phyloP scores from a whole-genome alignment of 768 basidiomycete genomes.

The Auricularia auricula-judae region DNA sequence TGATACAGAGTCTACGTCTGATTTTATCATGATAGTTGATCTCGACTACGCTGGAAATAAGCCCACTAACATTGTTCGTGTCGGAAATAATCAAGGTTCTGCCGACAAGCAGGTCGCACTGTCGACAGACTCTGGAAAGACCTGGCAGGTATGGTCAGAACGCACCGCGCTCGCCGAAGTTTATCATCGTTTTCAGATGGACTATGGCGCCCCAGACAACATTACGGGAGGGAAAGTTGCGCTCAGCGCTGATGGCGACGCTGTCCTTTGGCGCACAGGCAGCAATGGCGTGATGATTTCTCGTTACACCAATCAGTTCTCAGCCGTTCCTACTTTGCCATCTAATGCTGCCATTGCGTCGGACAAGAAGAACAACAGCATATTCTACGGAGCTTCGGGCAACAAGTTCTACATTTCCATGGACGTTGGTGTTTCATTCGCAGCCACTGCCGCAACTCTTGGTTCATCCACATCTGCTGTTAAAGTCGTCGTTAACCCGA shows the following conservation, averaged over 20 bases:
- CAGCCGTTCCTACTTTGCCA: conserved; percentile 40
- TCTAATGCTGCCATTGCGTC: conserved; percentile 45
- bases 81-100: conserved; percentile 6
- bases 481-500: conserved; percentile 44
- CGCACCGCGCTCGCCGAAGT: neutral
- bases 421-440: conserved; percentile 44
- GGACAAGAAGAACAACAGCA: conserved; percentile 44
- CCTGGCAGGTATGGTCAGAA: conserved; percentile 27
- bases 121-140: conserved; percentile 40
- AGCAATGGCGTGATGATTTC: conserved; percentile 41
- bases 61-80: conserved; percentile 33
- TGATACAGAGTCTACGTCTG: neutral
- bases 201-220: conserved; percentile 43
- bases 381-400: conserved; percentile 51
- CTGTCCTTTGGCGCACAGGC: conserved; percentile 41
- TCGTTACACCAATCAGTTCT: conserved; percentile 37
- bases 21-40: conserved; percentile 16
- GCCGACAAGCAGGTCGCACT: conserved; percentile 45
- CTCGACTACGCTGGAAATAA: conserved; percentile 45
- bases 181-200: conserved; percentile 18
- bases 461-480: conserved; percentile 37
- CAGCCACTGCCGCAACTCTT: conserved; percentile 26
- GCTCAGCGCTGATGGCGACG: conserved; percentile 42
- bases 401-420: conserved; percentile 50
- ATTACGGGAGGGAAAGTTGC: conserved; percentile 25